phyloP scores from a whole-genome alignment of 208 protist genomes.

The Acanthamoeba pearcei region DNA sequence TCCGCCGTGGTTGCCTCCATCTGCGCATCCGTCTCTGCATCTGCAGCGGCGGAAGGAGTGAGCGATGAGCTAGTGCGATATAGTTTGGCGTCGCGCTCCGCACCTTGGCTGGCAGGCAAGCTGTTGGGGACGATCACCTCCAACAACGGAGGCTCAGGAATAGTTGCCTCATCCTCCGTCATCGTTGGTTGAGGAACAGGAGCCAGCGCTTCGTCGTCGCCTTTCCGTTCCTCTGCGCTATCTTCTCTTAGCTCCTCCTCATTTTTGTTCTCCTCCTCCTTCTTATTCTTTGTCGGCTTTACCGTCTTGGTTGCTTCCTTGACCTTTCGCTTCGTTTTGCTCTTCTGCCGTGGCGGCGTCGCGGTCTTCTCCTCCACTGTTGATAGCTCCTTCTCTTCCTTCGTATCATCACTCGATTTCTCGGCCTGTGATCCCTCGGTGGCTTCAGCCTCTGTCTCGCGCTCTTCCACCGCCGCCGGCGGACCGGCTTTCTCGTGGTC shows the following conservation, averaged over 20 bases:
- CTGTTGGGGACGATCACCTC: constrained; percentile 46
- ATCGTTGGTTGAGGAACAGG: background rate
- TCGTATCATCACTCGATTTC: too few species aligned
- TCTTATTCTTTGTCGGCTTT: background rate
- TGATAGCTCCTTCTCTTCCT: too few species aligned
- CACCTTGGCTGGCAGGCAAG: background rate
- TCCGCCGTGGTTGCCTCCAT: background rate
- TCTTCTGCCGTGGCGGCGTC: background rate
- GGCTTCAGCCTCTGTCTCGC: too few species aligned
- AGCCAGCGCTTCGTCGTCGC: background rate
- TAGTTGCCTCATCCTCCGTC: background rate
- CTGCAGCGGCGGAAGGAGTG: background rate
- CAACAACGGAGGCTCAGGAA: background rate
- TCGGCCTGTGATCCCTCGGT: too few species aligned
- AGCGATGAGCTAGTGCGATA: background rate
- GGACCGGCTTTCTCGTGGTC: too few species aligned
- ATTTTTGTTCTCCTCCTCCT: background rate
- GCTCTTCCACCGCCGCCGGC: too few species aligned
- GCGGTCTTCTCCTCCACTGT: too few species aligned
- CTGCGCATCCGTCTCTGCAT: background rate
- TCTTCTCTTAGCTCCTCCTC: background rate
- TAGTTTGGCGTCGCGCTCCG: background rate
- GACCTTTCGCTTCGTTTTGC: background rate
- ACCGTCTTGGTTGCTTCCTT: too few species aligned
- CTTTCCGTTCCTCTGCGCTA: background rate